Evolutionary conservation across 345 rosid species (phyloP), one percentile per base, ranked within the genome.

Genomic region (Litchi chinensis): DNA sequence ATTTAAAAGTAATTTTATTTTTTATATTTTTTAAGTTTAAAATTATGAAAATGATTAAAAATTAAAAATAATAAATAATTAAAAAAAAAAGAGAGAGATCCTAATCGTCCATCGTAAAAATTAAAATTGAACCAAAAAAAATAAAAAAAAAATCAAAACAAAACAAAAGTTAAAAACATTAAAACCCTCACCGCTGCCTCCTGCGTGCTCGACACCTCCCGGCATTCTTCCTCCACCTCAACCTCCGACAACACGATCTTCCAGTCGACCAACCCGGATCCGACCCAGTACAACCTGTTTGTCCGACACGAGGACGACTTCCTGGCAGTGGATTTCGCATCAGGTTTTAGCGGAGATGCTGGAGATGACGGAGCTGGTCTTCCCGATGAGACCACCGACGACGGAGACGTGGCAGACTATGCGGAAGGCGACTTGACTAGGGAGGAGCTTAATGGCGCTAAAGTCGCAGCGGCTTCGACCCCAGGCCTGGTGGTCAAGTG

Each of bases 151-250:
- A 26, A 26, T 26, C 28, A 26, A 26, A 26, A 26, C 28, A 26
- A 26, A 26, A 26, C 28, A 26, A 26, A 26, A 26, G 1, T 26
- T 26, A 26, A 26, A 26, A 26, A 26, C 0, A 26, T 26, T 26
- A 86, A 83, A 77, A 90, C 90, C 92, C 88, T 89, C 75, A 90
- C 63, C 79, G 89, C 79, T 50, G 93, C 93, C 82, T 85, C 85
- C 82, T 89, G 93, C 46, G 93, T 82, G 46, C 81, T 77, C 65
- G 93, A 89, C 9, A 89, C 89, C 10, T 83, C 83, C 32, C 86
- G 76, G 24, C 82, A 77, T 4, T 79, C 79, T 50, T 72, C 90
- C 68, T 71, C 75, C 67, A 76, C 66, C 44, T 65, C 40, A 15
- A 60, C 79, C 0, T 70, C 77, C 60, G 62, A 76, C 77, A 87